phyloP scores from a whole-genome alignment of 2,329 filamentous ascomycete genomes.

The Triangularia setosa region DNA sequence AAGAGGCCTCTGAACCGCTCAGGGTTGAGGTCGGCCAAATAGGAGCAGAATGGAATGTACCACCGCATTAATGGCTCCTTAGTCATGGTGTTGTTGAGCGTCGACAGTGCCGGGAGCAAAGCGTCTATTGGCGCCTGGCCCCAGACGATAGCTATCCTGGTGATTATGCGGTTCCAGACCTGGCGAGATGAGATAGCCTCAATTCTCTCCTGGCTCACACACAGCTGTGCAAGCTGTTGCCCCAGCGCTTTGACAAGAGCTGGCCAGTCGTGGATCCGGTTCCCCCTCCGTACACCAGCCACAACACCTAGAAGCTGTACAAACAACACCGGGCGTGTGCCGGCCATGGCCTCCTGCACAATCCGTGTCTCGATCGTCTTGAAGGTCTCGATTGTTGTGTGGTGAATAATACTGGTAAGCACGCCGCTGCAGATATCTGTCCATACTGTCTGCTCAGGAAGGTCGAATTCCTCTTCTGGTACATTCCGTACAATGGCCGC shows the following conservation, averaged over 20 bases:
- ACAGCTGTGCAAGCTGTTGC: slow-evolving; percentile 47
- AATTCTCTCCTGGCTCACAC: slow-evolving; percentile 36
- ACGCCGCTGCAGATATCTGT: slow-evolving; percentile 69
- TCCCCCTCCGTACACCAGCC: slow-evolving; percentile 77
- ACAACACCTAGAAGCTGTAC: slow-evolving; percentile 63
- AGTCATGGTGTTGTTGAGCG: slow-evolving; percentile 62
- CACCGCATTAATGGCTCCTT: slow-evolving; percentile 62
- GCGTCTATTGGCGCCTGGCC: slow-evolving; percentile 75
- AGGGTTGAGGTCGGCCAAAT: slow-evolving; percentile 69
- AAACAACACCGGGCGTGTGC: slow-evolving; percentile 44
- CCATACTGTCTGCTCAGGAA: slow-evolving; percentile 45
- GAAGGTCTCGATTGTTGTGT: slow-evolving; percentile 72
- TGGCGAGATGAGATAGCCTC: slow-evolving; percentile 36
- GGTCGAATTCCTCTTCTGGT: slow-evolving; percentile 46
- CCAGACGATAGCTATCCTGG: slow-evolving; percentile 62
- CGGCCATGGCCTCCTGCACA: slow-evolving; percentile 44
- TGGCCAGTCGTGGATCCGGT: slow-evolving; percentile 69
- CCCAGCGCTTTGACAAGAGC: slow-evolving; percentile 55
- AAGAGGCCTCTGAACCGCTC: slow-evolving; percentile 77
- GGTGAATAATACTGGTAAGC: slow-evolving; percentile 77
- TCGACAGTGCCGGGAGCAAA: slow-evolving; percentile 64
- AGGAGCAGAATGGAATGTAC: slow-evolving; percentile 83
- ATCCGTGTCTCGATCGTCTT: slow-evolving; percentile 62
- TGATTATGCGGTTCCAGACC: slow-evolving; percentile 57
- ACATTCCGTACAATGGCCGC: slow-evolving; percentile 48